phyloP scores from a whole-genome alignment of 306 rosid genomes.

The Arachis stenosperma region DNA sequence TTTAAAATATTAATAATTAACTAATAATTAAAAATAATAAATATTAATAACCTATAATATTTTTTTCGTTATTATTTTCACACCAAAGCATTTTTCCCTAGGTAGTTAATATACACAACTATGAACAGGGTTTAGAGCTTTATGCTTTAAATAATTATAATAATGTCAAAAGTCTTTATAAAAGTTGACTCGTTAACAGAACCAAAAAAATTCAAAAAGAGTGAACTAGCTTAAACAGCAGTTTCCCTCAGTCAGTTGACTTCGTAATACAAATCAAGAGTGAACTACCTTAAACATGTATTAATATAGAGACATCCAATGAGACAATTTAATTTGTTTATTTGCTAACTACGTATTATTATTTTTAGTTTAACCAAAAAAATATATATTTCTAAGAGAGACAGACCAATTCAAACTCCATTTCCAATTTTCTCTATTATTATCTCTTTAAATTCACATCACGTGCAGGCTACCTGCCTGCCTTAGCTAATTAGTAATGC shows the following conservation, averaged over 20 bases:
- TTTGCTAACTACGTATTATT: neutral
- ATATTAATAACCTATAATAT: too few relatives aligned
- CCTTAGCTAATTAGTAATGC: neutral
- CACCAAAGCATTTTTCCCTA: too few relatives aligned
- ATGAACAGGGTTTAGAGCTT: neutral
- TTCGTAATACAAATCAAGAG: neutral
- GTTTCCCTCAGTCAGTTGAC: conserved; percentile 15
- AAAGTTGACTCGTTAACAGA: conserved; percentile 17
- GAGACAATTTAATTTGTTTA: neutral
- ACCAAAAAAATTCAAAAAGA: neutral
- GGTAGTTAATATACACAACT: neutral
- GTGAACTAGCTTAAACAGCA: neutral
- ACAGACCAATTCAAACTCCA: conserved; percentile 24
- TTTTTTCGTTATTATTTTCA: too few relatives aligned
- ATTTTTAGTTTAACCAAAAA: neutral
- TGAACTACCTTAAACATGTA: neutral
- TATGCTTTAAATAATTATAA: neutral
- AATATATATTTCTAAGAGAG: neutral
- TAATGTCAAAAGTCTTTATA: neutral
- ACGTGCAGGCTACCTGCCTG: neutral
- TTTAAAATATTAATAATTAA: too few relatives aligned
- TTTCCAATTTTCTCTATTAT: conserved; percentile 20
- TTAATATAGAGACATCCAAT: neutral
- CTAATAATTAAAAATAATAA: too few relatives aligned
- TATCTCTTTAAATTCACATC: neutral